Percentiles rank a stretch among this genome's conserved stretches.
phyloP scores from a whole-genome alignment of 495 filamentous ascomycete species.

The Penicillium canariense region DNA sequence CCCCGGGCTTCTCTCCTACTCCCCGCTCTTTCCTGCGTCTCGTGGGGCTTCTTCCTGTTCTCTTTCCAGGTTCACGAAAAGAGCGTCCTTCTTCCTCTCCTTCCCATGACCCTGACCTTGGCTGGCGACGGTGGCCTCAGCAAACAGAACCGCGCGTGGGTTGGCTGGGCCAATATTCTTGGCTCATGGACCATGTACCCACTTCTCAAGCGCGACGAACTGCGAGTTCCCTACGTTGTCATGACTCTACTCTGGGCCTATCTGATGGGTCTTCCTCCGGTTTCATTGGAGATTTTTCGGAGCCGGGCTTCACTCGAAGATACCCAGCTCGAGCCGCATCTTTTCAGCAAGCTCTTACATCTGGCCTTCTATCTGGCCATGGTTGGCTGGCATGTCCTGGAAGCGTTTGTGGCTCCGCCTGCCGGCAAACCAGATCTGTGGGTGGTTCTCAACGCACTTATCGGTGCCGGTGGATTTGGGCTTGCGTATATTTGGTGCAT shows the following conservation, averaged over 20 bases:
- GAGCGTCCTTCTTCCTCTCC: constrained; percentile 83
- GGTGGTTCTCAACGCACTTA: constrained; percentile 83
- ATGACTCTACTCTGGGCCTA: constrained; percentile 86
- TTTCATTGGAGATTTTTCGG: constrained; percentile 64
- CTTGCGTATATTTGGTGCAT: constrained; percentile 90
- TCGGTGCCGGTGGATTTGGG: constrained; percentile 81
- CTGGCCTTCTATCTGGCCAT: constrained; percentile 71
- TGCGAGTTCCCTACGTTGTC: constrained; percentile 80
- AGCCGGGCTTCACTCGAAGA: constrained; percentile 38
- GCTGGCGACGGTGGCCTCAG: constrained; percentile 72
- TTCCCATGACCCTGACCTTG: constrained; percentile 87
- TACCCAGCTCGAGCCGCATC: constrained; percentile 38
- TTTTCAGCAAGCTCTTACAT: constrained; percentile 66
- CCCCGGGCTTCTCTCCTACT: constrained; percentile 76
- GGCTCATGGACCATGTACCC: constrained; percentile 95
- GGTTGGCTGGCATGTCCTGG: constrained; percentile 74
- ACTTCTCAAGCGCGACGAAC: constrained; percentile 77
- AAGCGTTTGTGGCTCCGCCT: constrained; percentile 64
- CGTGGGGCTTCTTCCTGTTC: constrained; percentile 97
- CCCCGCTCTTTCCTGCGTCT: constrained; percentile 71
- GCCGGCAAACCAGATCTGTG: constrained; percentile 83
- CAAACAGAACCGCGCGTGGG: constrained; percentile 77
- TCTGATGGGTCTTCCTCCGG: constrained; percentile 80
- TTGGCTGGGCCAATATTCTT: constrained; percentile 88
- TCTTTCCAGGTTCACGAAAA: constrained; percentile 99